These are phyloP conservation scores for Ustilago hordei DNA, from an alignment of 1,284 basidiomycete genomes.

Conservation along the genomic window DNA sequence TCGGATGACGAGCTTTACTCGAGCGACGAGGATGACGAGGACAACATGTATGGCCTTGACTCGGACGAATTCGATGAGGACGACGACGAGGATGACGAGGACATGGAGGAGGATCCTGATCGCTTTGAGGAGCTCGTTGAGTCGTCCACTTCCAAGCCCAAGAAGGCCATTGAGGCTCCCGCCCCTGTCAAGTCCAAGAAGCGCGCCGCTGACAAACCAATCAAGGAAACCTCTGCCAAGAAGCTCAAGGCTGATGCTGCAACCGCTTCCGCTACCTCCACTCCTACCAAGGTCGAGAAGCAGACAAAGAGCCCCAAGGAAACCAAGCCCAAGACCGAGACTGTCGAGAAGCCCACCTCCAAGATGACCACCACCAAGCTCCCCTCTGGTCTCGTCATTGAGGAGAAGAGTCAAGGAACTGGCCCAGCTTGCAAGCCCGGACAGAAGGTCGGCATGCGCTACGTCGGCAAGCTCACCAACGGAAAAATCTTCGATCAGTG, in stretches of 20 bases:
- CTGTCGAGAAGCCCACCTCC: slow-evolving; percentile 34
- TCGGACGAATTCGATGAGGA: slow-evolving; percentile 63
- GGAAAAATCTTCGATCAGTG: slow-evolving; percentile 92
- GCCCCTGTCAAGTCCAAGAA: slow-evolving; percentile 73
- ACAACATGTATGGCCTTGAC: slow-evolving; percentile 70
- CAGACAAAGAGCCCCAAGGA: slow-evolving; percentile 53
- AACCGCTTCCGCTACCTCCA: slow-evolving; percentile 56
- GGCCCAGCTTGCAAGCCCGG: slow-evolving; percentile 88
- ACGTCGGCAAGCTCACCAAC: slow-evolving; percentile 86
- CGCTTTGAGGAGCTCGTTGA: slow-evolving; percentile 52
- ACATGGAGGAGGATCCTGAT: slow-evolving; percentile 56
- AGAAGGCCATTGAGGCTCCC: slow-evolving; percentile 43
- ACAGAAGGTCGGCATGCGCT: slow-evolving; percentile 85
- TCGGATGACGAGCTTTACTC: slow-evolving; percentile 59
- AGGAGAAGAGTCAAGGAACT: slow-evolving; percentile 81
- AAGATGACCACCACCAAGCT: slow-evolving; percentile 72
- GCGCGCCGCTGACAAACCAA: slow-evolving; percentile 74
- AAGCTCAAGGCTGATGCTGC: slow-evolving; percentile 75
- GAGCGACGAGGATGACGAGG: slow-evolving; percentile 72
- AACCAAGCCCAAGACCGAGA: slow-evolving; percentile 43
- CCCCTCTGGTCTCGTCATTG: slow-evolving; percentile 81
- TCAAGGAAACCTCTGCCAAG: slow-evolving; percentile 72
- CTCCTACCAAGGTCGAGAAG: slow-evolving; percentile 65
- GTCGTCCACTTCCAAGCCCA: slow-evolving; percentile 32
- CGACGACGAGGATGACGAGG: slow-evolving; percentile 53